Conservation (phyloP, 2,329 filamentous ascomycete species). For the Apiospora malaysiana region DNA sequence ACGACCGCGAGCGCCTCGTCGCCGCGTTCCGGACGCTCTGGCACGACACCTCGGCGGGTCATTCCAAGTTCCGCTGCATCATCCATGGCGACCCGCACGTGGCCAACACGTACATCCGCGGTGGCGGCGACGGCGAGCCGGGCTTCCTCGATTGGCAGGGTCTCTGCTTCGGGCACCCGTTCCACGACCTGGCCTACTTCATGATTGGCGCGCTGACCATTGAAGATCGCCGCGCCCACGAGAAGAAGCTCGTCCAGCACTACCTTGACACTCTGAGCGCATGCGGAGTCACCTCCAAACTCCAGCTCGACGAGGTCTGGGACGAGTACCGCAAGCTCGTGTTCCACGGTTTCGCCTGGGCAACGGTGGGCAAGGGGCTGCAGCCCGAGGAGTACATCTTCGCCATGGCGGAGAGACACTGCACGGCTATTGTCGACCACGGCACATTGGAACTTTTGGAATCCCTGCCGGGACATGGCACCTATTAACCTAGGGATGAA, state of each 20-base stretch:
- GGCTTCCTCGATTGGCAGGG: conserved; percentile 1
- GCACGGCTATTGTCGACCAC: not conserved
- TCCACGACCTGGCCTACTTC: conserved; percentile 29
- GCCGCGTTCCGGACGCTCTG: not conserved
- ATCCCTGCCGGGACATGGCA: not conserved
- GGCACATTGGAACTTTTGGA: not conserved
- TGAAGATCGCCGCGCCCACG: conserved; percentile 28
- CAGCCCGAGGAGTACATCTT: conserved; percentile 4
- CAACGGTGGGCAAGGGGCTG: conserved; percentile 1
- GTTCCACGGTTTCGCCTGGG: conserved; percentile 30
- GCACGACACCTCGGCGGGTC: not conserved
- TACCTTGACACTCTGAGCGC: conserved; percentile 28
- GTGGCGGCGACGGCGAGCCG: not conserved
- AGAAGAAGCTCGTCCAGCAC: conserved; percentile 26
- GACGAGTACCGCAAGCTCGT: conserved; percentile 29
- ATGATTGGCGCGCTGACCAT: conserved; percentile 27
- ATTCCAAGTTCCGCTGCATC: conserved; percentile 42
- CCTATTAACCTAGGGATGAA: not conserved
- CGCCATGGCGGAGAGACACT: not conserved
- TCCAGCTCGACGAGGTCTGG: conserved; percentile 28
- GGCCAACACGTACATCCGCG: conserved; percentile 48
- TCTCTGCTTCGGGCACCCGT: not conserved
- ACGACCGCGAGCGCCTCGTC: not conserved
- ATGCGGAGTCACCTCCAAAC: conserved; percentile 25
- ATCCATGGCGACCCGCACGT: conserved; percentile 51